Conservation (phyloP, 331 rosid genomes). For the Rosa hybrid region DNA sequence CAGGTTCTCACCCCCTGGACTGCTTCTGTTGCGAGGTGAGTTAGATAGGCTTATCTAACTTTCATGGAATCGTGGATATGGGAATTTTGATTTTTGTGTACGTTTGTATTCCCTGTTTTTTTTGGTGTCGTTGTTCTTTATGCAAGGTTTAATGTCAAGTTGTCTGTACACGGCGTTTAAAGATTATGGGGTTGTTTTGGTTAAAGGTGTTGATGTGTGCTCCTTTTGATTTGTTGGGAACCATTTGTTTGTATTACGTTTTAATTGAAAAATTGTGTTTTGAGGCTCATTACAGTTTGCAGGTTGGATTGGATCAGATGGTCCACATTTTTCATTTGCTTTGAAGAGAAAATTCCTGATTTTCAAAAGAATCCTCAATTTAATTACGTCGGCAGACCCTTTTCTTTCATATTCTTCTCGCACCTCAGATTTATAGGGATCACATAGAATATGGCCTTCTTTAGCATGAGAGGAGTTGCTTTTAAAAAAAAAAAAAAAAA, state of each 20-base stretch:
- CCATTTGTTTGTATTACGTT: neutral
- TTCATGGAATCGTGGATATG: neutral
- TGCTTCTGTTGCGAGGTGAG: slow-evolving; percentile 85
- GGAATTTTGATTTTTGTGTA: neutral
- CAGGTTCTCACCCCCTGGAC: slow-evolving; percentile 94
- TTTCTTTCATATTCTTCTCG: neutral
- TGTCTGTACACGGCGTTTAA: neutral
- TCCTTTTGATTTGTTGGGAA: slow-evolving; percentile 7
- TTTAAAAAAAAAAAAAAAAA: neutral
- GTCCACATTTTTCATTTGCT: neutral
- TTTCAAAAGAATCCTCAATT: neutral
- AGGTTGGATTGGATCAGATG: neutral
- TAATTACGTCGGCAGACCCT: neutral
- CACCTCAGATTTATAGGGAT: neutral
- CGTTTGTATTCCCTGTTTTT: neutral
- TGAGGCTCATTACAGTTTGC: neutral
- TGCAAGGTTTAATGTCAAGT: neutral
- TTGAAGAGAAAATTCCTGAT: neutral
- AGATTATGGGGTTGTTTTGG: neutral
- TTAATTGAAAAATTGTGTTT: neutral
- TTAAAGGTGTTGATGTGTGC: slow-evolving; percentile 28
- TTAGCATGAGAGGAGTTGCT: neutral
- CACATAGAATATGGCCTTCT: neutral
- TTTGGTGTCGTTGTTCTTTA: neutral
- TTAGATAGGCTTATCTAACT: neutral